These are phyloP conservation scores for Arthrobotrys entomopaga DNA, from an alignment of 2,329 filamentous ascomycete species.

Conservation along the genomic window DNA sequence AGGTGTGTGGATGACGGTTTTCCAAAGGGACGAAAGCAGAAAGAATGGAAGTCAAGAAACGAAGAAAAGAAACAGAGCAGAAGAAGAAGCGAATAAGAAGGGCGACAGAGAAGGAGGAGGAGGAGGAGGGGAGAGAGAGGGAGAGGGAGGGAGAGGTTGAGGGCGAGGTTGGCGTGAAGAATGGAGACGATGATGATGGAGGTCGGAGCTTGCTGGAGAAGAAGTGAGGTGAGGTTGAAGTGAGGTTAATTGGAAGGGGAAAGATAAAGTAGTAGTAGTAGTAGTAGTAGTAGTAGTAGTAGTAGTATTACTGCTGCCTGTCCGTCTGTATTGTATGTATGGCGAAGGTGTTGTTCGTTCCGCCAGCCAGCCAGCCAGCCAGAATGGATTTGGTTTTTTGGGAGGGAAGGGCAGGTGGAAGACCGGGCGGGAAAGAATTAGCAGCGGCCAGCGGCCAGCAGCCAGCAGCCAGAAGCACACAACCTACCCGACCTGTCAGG, in stretches of 20 bases:
- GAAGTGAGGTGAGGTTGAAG: slow-evolving; percentile 23
- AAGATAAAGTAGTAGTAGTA: neutral
- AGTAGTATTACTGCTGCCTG: no score
- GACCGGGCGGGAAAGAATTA: slow-evolving; percentile 51
- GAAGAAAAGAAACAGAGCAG: slow-evolving; percentile 1
- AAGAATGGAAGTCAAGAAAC: slow-evolving; percentile 5
- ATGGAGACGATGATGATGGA: slow-evolving; percentile 5
- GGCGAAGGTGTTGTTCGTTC: slow-evolving; percentile 45
- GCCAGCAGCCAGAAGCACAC: no score
- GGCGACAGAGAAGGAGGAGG: neutral
- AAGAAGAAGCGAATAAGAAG: neutral
- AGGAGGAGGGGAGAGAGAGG: slow-evolving; percentile 17
- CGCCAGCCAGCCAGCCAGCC: neutral
- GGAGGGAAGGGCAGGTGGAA: slow-evolving; percentile 47
- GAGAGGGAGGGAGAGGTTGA: slow-evolving; percentile 19
- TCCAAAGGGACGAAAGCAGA: slow-evolving; percentile 17
- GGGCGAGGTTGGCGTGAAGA: slow-evolving; percentile 5
- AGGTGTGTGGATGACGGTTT: slow-evolving; percentile 18
- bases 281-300: no score
- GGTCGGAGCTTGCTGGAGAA: neutral
- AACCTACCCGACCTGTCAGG: slow-evolving; percentile 1
- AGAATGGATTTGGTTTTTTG: no score
- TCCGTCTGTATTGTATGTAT: no score
- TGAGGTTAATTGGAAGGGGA: slow-evolving; percentile 3
- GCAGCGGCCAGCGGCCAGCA: slow-evolving; percentile 12